Percentiles rank a stretch among this genome's conserved stretches.
Conservation (phyloP, 768 basidiomycete species). For the Mycena venus region DNA sequence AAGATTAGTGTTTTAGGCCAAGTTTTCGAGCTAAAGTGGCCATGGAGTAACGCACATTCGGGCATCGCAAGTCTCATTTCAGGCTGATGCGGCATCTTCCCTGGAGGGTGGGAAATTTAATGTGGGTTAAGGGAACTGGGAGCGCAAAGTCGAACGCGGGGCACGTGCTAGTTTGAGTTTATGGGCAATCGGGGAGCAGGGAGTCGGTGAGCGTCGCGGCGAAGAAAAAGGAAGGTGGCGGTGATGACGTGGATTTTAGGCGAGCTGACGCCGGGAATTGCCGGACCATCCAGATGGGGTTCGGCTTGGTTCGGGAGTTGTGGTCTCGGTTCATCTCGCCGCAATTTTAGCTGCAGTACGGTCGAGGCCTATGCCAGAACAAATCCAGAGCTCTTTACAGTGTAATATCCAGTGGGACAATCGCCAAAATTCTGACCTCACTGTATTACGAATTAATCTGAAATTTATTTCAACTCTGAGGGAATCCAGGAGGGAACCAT, state of each 20-base stretch:
- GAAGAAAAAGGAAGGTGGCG: neutral
- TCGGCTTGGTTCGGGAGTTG: too few species aligned
- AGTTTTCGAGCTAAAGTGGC: neutral
- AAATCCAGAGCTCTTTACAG: too few species aligned
- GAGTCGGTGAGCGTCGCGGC: too few species aligned
- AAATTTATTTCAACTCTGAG: too few species aligned
- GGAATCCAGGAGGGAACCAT: too few species aligned
- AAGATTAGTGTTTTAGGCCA: neutral
- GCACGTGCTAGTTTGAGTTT: neutral
- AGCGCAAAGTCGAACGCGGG: neutral
- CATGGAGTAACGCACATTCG: neutral
- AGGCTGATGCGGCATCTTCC: neutral
- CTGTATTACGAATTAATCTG: too few species aligned
- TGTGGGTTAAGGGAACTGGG: neutral
- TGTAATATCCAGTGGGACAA: too few species aligned
- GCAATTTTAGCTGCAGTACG: too few species aligned
- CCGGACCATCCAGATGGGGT: neutral
- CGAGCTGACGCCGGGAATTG: neutral
- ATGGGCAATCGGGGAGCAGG: too few species aligned
- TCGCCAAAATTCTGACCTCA: too few species aligned
- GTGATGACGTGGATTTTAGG: neutral
- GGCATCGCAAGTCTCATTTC: neutral
- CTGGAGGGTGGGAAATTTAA: neutral
- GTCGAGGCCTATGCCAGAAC: too few species aligned
- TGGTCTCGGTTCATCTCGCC: too few species aligned